Percentiles rank a stretch among this genome's conserved stretches.
Conservation (phyloP, 2,329 filamentous ascomycete species). For the Fusarium sp. region DNA sequence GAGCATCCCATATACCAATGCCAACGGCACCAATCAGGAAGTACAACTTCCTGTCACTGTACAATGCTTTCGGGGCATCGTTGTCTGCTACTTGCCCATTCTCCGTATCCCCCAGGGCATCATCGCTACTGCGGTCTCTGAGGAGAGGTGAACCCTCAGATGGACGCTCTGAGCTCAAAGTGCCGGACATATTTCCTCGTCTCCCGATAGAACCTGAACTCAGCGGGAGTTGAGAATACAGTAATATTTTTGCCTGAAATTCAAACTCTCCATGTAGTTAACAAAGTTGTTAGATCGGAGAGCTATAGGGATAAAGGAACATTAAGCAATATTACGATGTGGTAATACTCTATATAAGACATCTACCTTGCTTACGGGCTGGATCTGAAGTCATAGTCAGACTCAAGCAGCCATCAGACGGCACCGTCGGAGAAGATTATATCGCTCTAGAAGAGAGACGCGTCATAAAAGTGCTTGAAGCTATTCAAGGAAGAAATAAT, state of each 20-base stretch:
- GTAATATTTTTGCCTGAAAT: not conserved
- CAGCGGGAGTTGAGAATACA: not conserved
- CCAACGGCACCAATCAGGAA: conserved; percentile 52
- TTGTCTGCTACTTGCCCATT: conserved; percentile 12
- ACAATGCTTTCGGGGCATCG: conserved; percentile 3
- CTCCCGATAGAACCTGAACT: not conserved
- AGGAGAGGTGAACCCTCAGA: conserved; percentile 47
- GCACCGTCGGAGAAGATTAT: conserved; percentile 13
- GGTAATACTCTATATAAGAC: not conserved
- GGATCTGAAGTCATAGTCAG: conserved; percentile 19
- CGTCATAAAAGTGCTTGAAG: not conserved
- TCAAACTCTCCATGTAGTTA: not conserved
- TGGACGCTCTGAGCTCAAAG: not conserved
- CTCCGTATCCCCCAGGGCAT: conserved; percentile 17
- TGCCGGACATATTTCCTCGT: conserved; percentile 22
- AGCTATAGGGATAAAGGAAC: not conserved
- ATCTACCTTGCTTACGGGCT: conserved; percentile 5
- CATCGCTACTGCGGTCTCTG: not conserved
- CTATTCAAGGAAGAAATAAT: not conserved
- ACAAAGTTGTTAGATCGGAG: not conserved
- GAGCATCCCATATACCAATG: conserved; percentile 47
- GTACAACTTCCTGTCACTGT: conserved; percentile 51
- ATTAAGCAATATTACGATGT: not conserved
- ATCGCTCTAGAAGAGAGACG: conserved; percentile 10
- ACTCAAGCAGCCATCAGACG: conserved; percentile 24